A percentile compares a stretch with the other conserved stretches of the same genome.
These are phyloP conservation scores for Daphne laureola DNA, from an alignment of 441 rosid species.

Conservation along the genomic window DNA sequence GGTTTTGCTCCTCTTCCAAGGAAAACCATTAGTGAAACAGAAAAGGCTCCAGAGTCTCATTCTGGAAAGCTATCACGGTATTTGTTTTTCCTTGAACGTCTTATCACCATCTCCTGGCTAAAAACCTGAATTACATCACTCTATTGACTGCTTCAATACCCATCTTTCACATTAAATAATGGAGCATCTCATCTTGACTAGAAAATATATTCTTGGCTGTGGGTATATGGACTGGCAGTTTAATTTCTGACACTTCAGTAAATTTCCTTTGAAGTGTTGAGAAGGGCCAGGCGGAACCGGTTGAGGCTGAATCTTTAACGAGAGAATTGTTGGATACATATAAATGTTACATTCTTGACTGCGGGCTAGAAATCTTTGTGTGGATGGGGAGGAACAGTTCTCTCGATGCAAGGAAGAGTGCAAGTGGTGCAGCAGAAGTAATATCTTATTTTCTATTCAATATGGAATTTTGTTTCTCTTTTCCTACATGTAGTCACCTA, in stretches of 20 bases:
- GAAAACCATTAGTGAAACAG: slow-evolving; percentile 52
- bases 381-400: slow-evolving; percentile 89
- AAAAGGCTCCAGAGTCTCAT: slow-evolving; percentile 32
- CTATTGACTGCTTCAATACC: too few relatives aligned
- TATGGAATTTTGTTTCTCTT: slow-evolving; percentile 13
- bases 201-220: too few relatives aligned
- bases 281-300: slow-evolving; percentile 64
- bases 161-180: too few relatives aligned
- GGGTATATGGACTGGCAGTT: too few relatives aligned
- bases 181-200: too few relatives aligned
- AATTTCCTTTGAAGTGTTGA: slow-evolving; percentile 57
- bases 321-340: slow-evolving; percentile 70
- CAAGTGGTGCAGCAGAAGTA: slow-evolving; percentile 85
- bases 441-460: slow-evolving; percentile 8
- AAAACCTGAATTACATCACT: too few relatives aligned
- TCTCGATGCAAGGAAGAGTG: slow-evolving; percentile 78
- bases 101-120: too few relatives aligned
- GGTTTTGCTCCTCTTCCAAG: slow-evolving; percentile 99
- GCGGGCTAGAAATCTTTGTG: slow-evolving; percentile 74
- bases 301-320: slow-evolving; percentile 60
- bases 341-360: slow-evolving; percentile 78
- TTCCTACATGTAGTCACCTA: not conserved
- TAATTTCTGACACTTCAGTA: slow-evolving; percentile 21
- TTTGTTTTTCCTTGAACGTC: not conserved
- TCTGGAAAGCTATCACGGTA: slow-evolving; percentile 65